Evolutionary conservation across 2,329 filamentous ascomycete genomes (phyloP), one percentile per base, ranked within the genome.

Genomic region (Pyricularia sp.): DNA sequence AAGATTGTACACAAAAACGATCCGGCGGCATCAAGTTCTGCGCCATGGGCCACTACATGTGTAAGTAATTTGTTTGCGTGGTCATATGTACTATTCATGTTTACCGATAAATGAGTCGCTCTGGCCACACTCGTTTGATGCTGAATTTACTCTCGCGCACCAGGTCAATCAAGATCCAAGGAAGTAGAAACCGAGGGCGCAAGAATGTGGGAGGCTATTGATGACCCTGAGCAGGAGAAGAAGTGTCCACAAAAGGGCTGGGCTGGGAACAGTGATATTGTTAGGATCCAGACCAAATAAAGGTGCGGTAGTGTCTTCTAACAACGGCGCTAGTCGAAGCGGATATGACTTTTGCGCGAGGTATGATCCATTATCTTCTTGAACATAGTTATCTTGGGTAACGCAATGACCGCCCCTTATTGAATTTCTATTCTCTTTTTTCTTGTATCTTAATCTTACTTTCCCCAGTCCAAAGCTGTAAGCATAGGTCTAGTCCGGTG

Each of bases 11-110:
- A 23, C n/a, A 63, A 14, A 25, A 58, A 28, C 26, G 42, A 23
- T 55, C 42, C 10, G 66, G 66, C 4, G 66, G 66, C 6, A 61
- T 68, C 23, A 58, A 61, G 42, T 68, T 68, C 11, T 68, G 66
- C 6, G 28, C 58, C 50, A 23, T 25, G 66, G 66, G 66, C 1
- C 66, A 58, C 4, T 59, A 63, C 26, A 30, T 68, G 6, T 68
- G 66, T 68, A 63, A 61, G 66, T 67, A 25, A 30, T 23, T 20
- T 69, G n/a, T 31, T 74, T 69, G 17, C 64, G 14, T 65, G 17
- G 2, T 65, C n/a, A 4, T 10, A 12, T 10, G n/a, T 61, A 25
- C 17, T 20, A 10, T 17, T 36, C 10, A 12, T 66, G 65, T 50
- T 63, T 26, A 4, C 11, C 23, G 20, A 63, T 20, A 17, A n/a